Conservation (phyloP, 2,329 filamentous ascomycete genomes). For the Davidsoniella neocaledoniae region DNA sequence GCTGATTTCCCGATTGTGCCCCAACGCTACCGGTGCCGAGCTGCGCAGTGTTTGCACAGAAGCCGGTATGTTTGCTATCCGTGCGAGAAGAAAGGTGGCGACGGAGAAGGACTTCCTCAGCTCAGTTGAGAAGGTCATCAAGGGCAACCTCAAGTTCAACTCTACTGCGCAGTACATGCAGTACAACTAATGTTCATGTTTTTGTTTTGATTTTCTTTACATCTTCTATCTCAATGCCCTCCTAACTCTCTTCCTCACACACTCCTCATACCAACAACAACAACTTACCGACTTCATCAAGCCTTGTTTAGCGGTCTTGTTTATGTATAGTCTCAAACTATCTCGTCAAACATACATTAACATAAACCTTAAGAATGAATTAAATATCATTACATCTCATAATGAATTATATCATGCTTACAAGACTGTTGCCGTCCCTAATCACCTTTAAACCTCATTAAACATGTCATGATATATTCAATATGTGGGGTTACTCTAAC, state of each 20-base stretch:
- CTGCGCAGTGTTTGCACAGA: conserved; percentile 93
- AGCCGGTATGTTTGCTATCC: conserved; percentile 96
- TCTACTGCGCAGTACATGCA: conserved; percentile 96
- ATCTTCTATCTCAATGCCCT: neutral
- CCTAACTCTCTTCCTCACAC: no score
- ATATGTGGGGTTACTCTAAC: no score
- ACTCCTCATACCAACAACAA: no score
- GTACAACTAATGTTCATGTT: conserved; percentile 58
- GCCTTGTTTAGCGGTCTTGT: no score
- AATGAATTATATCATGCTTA: neutral
- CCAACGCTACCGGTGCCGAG: conserved; percentile 93
- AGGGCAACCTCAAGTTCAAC: conserved; percentile 98
- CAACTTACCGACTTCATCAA: no score
- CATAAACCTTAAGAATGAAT: neutral
- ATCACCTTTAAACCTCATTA: no score
- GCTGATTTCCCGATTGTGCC: conserved; percentile 89
- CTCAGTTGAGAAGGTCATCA: conserved; percentile 98
- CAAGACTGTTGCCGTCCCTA: neutral
- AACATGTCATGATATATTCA: no score
- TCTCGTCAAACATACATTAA: neutral
- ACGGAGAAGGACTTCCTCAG: conserved; percentile 98
- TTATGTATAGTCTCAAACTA: no score
- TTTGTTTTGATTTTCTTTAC: conserved; percentile 1
- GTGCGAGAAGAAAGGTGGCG: conserved; percentile 86
- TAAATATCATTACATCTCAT: neutral